Evolutionary conservation across 371 early-diverging fungal genomes (phyloP), one percentile per base, ranked within the genome.

Genomic region (Aphelidium insulamus): DNA sequence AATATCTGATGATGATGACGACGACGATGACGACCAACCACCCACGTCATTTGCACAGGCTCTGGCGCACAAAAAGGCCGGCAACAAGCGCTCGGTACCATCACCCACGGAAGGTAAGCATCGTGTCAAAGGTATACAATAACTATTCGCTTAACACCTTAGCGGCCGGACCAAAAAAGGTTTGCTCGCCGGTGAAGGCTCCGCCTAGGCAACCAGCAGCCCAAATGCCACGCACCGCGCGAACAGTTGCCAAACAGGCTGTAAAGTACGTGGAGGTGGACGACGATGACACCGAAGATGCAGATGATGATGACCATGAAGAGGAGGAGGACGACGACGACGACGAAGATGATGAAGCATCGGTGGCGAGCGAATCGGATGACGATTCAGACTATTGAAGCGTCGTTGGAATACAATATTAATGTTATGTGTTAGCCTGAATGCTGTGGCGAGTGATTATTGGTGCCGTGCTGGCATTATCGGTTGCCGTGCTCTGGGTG

Each of bases 71-170:
- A 12, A 14, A 24, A 48, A 42, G 44, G 11, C 37, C 26, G 33
- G 41, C 24, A 52, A 37, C 19, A 52, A 49, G 31, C 43, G 45
- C 31, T 39, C 45, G 8, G 32, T 44, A 3, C 46, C 42, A 27
- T 27, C 5, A 16, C 21, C n/a, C 21, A 26, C n/a, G n/a, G 9
- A 8, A 26, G 9, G 26, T 26, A 8, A 26, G 26, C n/a, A 9
- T 26, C 26, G 8, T n/a, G 8, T n/a, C 26, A 8, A n/a, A 26
- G 26, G 26, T 26, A 8, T 17, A 22, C 7, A 14, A 11, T 17
- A 27, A 40, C 23, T 11, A 12, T 14, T 21, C 10, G n/a, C 11
- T n/a, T 33, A 20, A 21, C 12, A 14, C 21, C 23, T 33, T 33
- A n/a, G 5, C 17, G 19, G 20, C 12, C 12, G 21, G 21, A 8